A percentile compares a stretch with the other conserved stretches of the same genome.
Evolutionary conservation across 192 early-diverging fungal species (phyloP).

Genomic region (Gigaspora rosea): DNA sequence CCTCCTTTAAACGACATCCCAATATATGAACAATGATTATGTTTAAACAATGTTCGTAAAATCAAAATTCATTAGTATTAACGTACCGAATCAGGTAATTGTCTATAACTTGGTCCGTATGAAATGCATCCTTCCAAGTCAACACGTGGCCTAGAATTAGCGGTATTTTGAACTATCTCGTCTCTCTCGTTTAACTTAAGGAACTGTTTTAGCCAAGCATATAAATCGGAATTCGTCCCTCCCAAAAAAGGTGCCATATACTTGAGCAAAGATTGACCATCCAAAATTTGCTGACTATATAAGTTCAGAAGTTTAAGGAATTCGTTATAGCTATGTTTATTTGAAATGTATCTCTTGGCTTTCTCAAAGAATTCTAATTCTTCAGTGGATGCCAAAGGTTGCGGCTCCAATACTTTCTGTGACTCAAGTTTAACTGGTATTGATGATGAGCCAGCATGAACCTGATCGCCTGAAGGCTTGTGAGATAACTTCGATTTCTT

Average conservation of each 20-base stretch:
- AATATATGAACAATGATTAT: background rate
- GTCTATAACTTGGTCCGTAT: conserved; percentile 75
- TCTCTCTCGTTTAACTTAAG: conserved; percentile 81
- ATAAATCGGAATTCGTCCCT: conserved; percentile 77
- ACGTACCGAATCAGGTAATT: conserved; percentile 65
- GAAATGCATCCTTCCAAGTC: conserved; percentile 62
- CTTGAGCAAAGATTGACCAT: conserved; percentile 71
- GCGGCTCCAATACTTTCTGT: conserved; percentile 6
- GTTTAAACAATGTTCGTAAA: background rate
- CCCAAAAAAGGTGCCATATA: conserved; percentile 88
- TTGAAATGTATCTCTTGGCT: conserved; percentile 81
- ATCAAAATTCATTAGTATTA: background rate
- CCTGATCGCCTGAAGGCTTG: conserved; percentile 2
- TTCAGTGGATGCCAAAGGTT: conserved; percentile 58
- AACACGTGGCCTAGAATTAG: conserved; percentile 59
- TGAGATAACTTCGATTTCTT: conserved; percentile 29
- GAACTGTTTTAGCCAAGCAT: conserved; percentile 93
- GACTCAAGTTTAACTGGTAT: background rate
- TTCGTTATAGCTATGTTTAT: conserved; percentile 90
- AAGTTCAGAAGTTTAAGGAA: conserved; percentile 95
- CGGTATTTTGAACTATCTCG: conserved; percentile 63
- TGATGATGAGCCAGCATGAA: conserved; percentile 6
- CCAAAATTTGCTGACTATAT: conserved; percentile 92
- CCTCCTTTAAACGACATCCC: conserved; percentile 45
- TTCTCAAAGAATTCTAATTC: conserved; percentile 95